Percentiles rank a stretch among this genome's conserved stretches.
Conservation (phyloP, 371 early-diverging fungal genomes). For the Dinochytrium kinnereticum region DNA sequence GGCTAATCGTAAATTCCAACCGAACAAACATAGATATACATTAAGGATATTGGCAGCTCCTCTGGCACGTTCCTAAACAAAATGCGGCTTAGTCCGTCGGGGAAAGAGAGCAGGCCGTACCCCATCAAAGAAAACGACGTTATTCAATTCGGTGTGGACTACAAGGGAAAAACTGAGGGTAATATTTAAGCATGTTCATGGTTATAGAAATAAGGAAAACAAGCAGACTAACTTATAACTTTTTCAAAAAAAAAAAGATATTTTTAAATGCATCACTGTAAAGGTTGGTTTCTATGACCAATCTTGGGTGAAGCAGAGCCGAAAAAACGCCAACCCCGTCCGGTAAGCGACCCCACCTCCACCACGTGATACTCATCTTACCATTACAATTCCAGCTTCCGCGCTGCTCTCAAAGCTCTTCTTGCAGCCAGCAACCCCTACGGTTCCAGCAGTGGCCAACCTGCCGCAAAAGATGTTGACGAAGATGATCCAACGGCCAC, state of each 20-base stretch:
- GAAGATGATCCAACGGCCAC: conserved; percentile 37
- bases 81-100: conserved; percentile 83
- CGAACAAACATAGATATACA: conserved; percentile 65
- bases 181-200: too few relatives aligned
- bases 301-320: conserved; percentile 47
- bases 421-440: conserved; percentile 62
- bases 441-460: conserved; percentile 24
- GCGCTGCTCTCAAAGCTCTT: conserved; percentile 50
- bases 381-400: conserved; percentile 41
- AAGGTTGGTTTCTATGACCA: conserved; percentile 54
- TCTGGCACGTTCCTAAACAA: conserved; percentile 97
- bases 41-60: conserved; percentile 91
- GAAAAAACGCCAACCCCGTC: conserved; percentile 52
- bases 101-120: conserved; percentile 81
- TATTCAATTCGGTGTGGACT: conserved; percentile 94
- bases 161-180: conserved; percentile 88
- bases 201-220: too few relatives aligned
- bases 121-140: conserved; percentile 89
- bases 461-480: conserved; percentile 18
- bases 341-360: conserved; percentile 37
- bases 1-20: too few relatives aligned
- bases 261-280: conserved; percentile 52
- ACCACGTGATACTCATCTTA: too few relatives aligned
- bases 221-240: too few relatives aligned
- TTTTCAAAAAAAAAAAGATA: too few relatives aligned